Conservation (phyloP, 2,329 filamentous ascomycete species). For the Penicillium sp. region DNA sequence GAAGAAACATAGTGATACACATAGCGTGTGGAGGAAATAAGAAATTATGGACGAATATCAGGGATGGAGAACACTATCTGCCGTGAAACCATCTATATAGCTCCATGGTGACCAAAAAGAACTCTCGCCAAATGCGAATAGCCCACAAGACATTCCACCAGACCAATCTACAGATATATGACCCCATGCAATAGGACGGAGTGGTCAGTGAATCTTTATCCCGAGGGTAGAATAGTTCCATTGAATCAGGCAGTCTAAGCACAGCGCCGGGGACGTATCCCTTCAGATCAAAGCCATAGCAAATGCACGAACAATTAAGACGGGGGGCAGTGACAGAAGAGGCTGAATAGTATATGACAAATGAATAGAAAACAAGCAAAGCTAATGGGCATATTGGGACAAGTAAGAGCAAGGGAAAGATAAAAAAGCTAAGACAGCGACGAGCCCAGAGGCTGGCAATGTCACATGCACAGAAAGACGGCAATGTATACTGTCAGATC, state of each 20-base stretch:
- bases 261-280: slow-evolving; percentile 4
- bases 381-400: slow-evolving; percentile 3
- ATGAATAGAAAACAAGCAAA: background rate
- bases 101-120: background rate
- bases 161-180: background rate
- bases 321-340: background rate
- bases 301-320: slow-evolving; percentile 5
- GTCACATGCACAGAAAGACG: background rate
- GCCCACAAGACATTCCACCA: background rate
- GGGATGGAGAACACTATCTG: background rate
- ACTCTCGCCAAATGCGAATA: background rate
- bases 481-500: background rate
- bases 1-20: background rate
- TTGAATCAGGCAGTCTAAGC: slow-evolving; percentile 3
- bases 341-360: background rate
- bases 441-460: background rate
- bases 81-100: background rate
- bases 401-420: background rate
- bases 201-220: background rate
- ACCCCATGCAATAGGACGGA: background rate
- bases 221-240: background rate
- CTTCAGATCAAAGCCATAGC: background rate
- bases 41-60: background rate
- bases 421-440: background rate
- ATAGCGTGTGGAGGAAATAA: background rate